Base-by-base conservation (phyloP, 345 rosid species). In the thale cress (Arabidopsis thaliana) region DNA sequence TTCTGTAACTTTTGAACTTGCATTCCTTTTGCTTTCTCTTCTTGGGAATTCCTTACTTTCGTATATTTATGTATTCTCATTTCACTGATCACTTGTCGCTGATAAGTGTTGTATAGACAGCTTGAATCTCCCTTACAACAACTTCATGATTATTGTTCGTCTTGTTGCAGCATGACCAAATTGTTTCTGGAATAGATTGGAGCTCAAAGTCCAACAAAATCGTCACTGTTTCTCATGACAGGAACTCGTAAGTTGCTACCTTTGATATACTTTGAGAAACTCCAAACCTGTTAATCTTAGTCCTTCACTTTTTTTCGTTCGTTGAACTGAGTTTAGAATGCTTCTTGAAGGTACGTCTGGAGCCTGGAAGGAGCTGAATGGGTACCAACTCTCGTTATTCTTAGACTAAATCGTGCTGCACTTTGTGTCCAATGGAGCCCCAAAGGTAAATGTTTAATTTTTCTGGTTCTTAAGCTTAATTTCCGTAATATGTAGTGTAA, bases 391-490 rank as follows among this genome's bases (percentile, higher is more conserved):
- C 93, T 95, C 69, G 99, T 95, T 73, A 92, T 95, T 74, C 99
- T 95, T 65, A 84, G 99, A 85, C 89, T 92, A 68, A 95, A 95
- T 80, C 98, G 94, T 71, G 98, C 98, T 56, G 99, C 98, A 7
- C 93, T 95, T 53, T 95, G 99, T 69, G 96, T 89, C 71, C 91
- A 88, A 59, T 95, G 99, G 99, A 90, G 98, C 73, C 98, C 98
- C 52, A 87, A 74, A 85, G 99, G 99, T 92, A 87, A 24, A 48
- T 33, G 66, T 33, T 37, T 37, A 51, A 42, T 22, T 51, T 38
- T 12, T 10, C 20, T 14, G 67, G 55, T 20, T 46, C 24, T 61
- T 56, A 70, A 63, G 63, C 32, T 38, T 53, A 8, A 59, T 64
- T 79, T 20, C 67, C 9, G 53, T 72, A 50, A 11, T 24, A 36